Conservation (phyloP, 1,284 basidiomycete genomes). For the Cutaneotrichosporon mucoides region DNA sequence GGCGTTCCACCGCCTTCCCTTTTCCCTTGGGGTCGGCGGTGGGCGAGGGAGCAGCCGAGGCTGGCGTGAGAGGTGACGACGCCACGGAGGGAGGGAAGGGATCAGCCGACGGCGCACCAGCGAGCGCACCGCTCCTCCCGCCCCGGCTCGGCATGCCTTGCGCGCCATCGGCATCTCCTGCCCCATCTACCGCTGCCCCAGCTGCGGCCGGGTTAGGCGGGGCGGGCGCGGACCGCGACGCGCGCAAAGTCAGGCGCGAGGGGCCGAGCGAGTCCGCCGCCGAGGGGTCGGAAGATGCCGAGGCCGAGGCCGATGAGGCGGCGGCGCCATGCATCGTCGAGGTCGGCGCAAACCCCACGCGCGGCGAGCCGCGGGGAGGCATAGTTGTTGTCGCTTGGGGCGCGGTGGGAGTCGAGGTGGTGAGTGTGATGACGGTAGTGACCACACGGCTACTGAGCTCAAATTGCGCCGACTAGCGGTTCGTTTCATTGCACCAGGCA, state of each 20-base stretch:
- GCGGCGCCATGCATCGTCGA: too few relatives aligned
- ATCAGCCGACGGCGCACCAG: too few relatives aligned
- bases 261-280: neutral
- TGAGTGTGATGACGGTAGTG: neutral
- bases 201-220: too few relatives aligned
- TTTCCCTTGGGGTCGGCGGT: neutral
- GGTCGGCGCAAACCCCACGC: neutral
- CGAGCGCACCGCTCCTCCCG: too few relatives aligned
- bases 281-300: neutral
- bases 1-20: constrained; percentile 52
- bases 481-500: too few relatives aligned
- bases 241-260: neutral
- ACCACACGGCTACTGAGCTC: too few relatives aligned
- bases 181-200: too few relatives aligned
- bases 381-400: neutral
- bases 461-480: too few relatives aligned
- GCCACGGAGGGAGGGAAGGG: neutral
- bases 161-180: too few relatives aligned
- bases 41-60: neutral
- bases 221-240: too few relatives aligned
- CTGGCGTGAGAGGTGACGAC: neutral
- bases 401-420: neutral
- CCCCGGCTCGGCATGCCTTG: too few relatives aligned
- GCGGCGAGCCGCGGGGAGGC: constrained; percentile 5
- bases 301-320: too few relatives aligned